These are phyloP conservation scores for Magnaporthiopsis incrustans DNA, from an alignment of 2,329 filamentous ascomycete genomes.

Conservation along the genomic window DNA sequence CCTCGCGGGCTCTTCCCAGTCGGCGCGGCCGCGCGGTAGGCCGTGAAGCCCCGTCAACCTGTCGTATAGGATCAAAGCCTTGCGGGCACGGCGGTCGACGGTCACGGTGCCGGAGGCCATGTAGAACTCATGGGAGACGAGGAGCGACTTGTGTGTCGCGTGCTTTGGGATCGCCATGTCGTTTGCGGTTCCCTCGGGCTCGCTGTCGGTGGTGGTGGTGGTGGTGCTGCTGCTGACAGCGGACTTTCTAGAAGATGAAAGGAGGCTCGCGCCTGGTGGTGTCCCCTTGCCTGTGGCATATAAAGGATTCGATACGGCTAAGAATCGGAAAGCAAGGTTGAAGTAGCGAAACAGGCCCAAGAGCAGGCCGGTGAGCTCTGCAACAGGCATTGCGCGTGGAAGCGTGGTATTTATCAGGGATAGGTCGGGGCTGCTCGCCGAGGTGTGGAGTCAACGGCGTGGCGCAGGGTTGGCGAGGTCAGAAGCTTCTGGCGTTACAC, in stretches of 20 bases:
- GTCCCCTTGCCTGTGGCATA: not conserved
- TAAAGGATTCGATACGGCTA: not conserved
- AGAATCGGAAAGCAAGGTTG: not conserved
- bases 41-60: constrained; percentile 6
- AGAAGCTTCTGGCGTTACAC: not conserved
- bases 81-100: constrained; percentile 10
- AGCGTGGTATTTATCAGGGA: not conserved
- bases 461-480: not conserved
- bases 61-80: constrained; percentile 10
- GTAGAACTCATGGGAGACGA: constrained; percentile 12
- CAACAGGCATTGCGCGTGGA: not conserved
- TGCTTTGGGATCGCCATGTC: not conserved
- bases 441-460: not conserved
- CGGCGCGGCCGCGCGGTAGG: constrained; percentile 15
- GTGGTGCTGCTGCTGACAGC: not conserved
- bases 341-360: not conserved
- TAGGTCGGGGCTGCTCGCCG: not conserved
- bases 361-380: not conserved
- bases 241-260: not conserved
- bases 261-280: not conserved
- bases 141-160: constrained; percentile 6
- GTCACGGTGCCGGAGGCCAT: constrained; percentile 13
- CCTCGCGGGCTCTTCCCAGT: constrained; percentile 12
- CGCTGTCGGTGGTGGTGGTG: not conserved
- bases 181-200: not conserved